Evolutionary conservation across 2,329 filamentous ascomycete genomes (phyloP).

Genomic region (Chrysoporthe puriensis): DNA sequence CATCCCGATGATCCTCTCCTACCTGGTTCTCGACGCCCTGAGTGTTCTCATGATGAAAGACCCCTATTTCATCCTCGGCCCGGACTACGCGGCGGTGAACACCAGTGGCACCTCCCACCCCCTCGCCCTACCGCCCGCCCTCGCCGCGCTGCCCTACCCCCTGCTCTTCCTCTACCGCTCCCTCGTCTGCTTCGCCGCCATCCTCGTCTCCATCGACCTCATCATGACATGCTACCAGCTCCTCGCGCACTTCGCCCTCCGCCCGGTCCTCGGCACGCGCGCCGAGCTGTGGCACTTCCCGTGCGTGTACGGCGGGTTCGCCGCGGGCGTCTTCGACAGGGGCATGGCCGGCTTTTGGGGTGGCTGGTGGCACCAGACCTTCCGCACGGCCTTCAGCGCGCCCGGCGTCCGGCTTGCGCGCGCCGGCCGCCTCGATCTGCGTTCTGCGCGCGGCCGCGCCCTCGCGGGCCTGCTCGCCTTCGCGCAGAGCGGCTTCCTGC

Average conservation of each 20-base stretch:
- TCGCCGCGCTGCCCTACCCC: slow-evolving; percentile 46
- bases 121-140: slow-evolving; percentile 50
- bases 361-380: slow-evolving; percentile 88
- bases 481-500: slow-evolving; percentile 67
- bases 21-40: slow-evolving; percentile 70
- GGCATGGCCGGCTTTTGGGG: slow-evolving; percentile 85
- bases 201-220: slow-evolving; percentile 64
- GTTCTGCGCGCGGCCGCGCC: slow-evolving; percentile 37
- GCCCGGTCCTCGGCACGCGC: slow-evolving; percentile 54
- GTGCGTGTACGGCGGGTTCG: slow-evolving; percentile 58
- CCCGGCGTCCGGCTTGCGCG: slow-evolving; percentile 55
- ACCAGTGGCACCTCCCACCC: slow-evolving; percentile 37
- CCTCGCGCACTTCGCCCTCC: slow-evolving; percentile 53
- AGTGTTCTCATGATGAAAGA: slow-evolving; percentile 74
- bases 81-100: slow-evolving; percentile 41
- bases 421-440: slow-evolving; percentile 39
- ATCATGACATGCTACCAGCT: slow-evolving; percentile 66
- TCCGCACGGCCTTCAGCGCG: slow-evolving; percentile 72
- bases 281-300: slow-evolving; percentile 57
- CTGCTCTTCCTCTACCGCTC: slow-evolving; percentile 61
- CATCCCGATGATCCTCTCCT: slow-evolving; percentile 55
- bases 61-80: slow-evolving; percentile 71
- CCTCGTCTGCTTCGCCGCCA: slow-evolving; percentile 55
- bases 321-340: slow-evolving; percentile 59
- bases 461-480: slow-evolving; percentile 59